phyloP scores from a whole-genome alignment of 768 basidiomycete genomes.

The Strobilomyces dryophilus region DNA sequence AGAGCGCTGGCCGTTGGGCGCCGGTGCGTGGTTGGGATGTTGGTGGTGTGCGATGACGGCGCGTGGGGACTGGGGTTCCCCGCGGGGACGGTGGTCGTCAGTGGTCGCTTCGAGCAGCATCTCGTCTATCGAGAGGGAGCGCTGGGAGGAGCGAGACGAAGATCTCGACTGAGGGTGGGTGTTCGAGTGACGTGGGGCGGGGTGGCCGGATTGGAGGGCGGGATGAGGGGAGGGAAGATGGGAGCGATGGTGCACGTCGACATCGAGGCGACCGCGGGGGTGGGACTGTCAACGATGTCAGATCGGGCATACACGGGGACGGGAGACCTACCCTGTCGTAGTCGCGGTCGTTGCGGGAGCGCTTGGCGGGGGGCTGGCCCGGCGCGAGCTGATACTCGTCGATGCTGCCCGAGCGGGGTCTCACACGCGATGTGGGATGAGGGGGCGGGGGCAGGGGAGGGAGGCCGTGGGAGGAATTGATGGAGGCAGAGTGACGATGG shows the following conservation, averaged over 20 bases:
- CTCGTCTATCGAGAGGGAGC: slow-evolving; percentile 41
- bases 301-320: neutral
- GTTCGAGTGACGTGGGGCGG: slow-evolving; percentile 11
- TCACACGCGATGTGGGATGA: slow-evolving; percentile 31
- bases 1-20: slow-evolving; percentile 14
- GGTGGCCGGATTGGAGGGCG: slow-evolving; percentile 9
- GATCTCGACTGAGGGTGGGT: slow-evolving; percentile 24
- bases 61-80: slow-evolving; percentile 30
- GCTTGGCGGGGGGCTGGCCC: slow-evolving; percentile 49
- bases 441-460: slow-evolving; percentile 39
- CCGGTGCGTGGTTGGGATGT: slow-evolving; percentile 22
- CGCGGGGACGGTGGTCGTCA: slow-evolving; percentile 33
- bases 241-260: slow-evolving; percentile 26
- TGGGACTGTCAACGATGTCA: slow-evolving; percentile 13
- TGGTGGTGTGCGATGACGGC: slow-evolving; percentile 30
- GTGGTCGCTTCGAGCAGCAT: slow-evolving; percentile 45
- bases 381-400: slow-evolving; percentile 34
- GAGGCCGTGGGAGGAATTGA: slow-evolving; percentile 30
- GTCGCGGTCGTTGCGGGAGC: slow-evolving; percentile 38
- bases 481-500: slow-evolving; percentile 20
- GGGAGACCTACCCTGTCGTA: slow-evolving; percentile 20
- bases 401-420: slow-evolving; percentile 42
- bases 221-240: slow-evolving; percentile 20
- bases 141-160: slow-evolving; percentile 34
- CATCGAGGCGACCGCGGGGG: slow-evolving; percentile 17